A percentile compares a stretch with the other conserved stretches of the same genome.
Evolutionary conservation across 1,284 basidiomycete genomes (phyloP).

Genomic region (Rhodotorula sp.): DNA sequence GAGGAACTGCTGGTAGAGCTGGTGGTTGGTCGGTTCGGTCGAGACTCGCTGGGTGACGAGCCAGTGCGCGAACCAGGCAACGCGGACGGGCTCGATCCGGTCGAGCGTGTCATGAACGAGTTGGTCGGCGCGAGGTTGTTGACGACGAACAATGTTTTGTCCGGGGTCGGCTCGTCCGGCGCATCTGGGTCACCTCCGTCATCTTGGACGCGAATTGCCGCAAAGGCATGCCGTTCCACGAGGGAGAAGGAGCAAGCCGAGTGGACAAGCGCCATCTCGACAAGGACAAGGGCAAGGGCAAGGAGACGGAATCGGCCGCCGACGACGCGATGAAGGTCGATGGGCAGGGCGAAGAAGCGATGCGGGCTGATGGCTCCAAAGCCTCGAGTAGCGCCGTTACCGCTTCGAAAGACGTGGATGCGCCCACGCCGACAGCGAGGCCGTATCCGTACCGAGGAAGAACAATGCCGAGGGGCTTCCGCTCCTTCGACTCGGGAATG

Average conservation of each 20-base stretch:
- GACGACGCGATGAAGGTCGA: too few relatives aligned
- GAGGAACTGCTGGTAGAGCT: slow-evolving; percentile 88
- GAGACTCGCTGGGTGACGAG: slow-evolving; percentile 93
- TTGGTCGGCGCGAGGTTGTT: slow-evolving; percentile 96
- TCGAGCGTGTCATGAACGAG: slow-evolving; percentile 79
- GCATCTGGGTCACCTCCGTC: slow-evolving; percentile 55
- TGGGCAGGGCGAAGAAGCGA: too few relatives aligned
- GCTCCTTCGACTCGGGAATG: slow-evolving; percentile 42
- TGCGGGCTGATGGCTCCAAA: too few relatives aligned
- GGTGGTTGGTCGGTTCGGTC: slow-evolving; percentile 96
- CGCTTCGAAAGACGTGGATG: too few relatives aligned
- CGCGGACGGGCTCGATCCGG: slow-evolving; percentile 73
- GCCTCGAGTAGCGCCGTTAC: too few relatives aligned
- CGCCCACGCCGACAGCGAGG: not conserved
- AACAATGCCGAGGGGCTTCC: slow-evolving; percentile 48
- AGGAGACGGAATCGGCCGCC: too few relatives aligned
- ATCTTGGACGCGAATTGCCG: slow-evolving; percentile 58
- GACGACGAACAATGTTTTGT: slow-evolving; percentile 95
- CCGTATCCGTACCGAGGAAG: slow-evolving; percentile 2
- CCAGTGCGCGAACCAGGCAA: slow-evolving; percentile 97
- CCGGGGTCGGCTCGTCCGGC: slow-evolving; percentile 86
- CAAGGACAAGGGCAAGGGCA: too few relatives aligned
- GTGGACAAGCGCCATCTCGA: too few relatives aligned
- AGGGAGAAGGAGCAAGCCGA: too few relatives aligned
- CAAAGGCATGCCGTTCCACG: slow-evolving; percentile 59